Evolutionary conservation across 768 basidiomycete genomes (phyloP).

Genomic region (Boletales sp.): DNA sequence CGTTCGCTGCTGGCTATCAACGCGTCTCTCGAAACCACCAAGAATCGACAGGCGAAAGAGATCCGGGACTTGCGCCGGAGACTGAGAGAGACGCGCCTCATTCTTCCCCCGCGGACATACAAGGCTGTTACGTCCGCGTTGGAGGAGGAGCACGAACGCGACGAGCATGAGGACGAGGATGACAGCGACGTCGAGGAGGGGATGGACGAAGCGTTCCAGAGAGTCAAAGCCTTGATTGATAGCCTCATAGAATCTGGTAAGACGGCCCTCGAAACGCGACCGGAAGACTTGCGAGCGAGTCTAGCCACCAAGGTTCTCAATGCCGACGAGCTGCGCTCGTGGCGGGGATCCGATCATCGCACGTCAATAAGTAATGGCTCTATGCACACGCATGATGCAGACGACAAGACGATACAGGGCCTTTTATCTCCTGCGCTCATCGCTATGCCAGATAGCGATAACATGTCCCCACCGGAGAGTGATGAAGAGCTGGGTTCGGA

Average conservation of each 20-base stretch:
- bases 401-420: constrained; percentile 29
- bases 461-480: constrained; percentile 23
- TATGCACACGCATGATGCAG: constrained; percentile 20
- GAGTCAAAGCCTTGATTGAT: constrained; percentile 64
- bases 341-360: constrained; percentile 41
- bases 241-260: constrained; percentile 54
- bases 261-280: constrained; percentile 56
- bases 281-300: constrained; percentile 48
- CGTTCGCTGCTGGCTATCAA: constrained; percentile 84
- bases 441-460: constrained; percentile 16
- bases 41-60: constrained; percentile 77
- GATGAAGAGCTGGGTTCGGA: constrained; percentile 22
- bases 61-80: constrained; percentile 81
- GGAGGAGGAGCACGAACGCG: constrained; percentile 42
- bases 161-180: constrained; percentile 35
- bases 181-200: constrained; percentile 38
- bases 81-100: constrained; percentile 76
- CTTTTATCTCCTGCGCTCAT: constrained; percentile 14
- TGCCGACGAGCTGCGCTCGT: constrained; percentile 65
- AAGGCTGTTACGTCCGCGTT: constrained; percentile 50
- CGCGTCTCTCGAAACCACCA: constrained; percentile 72
- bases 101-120: constrained; percentile 65
- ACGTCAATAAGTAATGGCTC: constrained; percentile 8
- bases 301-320: constrained; percentile 64
- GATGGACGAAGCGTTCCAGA: constrained; percentile 56